Base-by-base conservation (phyloP, 2,329 filamentous ascomycete genomes). In the Grosmannia penicillata region DNA sequence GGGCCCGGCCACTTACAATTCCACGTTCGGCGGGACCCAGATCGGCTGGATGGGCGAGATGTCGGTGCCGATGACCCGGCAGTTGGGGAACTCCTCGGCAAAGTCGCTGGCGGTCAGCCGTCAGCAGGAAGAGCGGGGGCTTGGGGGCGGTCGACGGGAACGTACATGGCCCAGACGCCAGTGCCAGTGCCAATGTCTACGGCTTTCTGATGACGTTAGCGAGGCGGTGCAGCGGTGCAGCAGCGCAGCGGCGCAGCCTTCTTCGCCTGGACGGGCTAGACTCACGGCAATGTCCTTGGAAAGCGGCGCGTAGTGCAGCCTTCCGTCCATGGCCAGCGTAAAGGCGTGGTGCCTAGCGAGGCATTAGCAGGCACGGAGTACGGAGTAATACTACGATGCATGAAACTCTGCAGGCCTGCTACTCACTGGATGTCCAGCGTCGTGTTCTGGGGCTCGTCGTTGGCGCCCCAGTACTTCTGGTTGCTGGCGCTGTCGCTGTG, bases 171-270 rank as follows among this genome's bases (percentile, higher is more conserved):
- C 70, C 68, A 73, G 38, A 68, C 11, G 14, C 39, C 39, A 9
- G 39, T 44, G 11, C 41, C 41, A 8, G 41, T 43, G 13, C 37
- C 41, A 18, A 43, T 35, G 28, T 43, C 41, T 21, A 43, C 26
- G 11, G 18, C 38, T 33, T 37, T 36, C 39, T 41, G 6, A 24
- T 17, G 7, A 13, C 18, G 23, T 35, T 9, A 51, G 45, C 59
- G 51, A 38, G 58, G 53, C 44, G 72, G 70, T 44, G 26, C 26
- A 13, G 26, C 74, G 72, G 37, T n/a, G n/a, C n/a, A n/a, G n/a
- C n/a, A 68, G 39, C 17, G 43, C 48, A 7, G 66, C 67, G 25
- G 71, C 70, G 8, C 70, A 70, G 33, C 68, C 63, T 29, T 53
- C 46, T 72, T 18, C 8, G 6, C 23, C 4, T 26, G n/a, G 8